Conservation (phyloP, 345 rosid genomes). For the Sisymbrium irio region DNA sequence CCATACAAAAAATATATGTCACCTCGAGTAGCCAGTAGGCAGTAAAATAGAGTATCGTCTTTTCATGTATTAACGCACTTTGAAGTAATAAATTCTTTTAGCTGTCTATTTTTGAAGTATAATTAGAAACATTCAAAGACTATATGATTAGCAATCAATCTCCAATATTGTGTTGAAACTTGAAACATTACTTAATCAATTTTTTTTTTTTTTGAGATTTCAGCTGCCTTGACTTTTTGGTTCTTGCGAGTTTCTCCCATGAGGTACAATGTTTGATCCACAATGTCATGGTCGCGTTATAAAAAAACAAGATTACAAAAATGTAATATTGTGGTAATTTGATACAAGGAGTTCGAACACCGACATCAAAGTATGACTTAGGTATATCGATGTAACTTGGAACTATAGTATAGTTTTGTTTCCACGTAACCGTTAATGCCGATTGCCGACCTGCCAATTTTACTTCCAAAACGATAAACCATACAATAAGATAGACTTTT, state of each 20-base stretch:
- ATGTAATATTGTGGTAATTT: background rate
- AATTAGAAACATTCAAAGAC: background rate
- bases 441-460: constrained; percentile 26
- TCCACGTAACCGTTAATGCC: constrained; percentile 21
- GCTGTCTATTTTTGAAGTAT: background rate
- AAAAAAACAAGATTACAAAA: background rate
- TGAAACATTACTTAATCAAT: too few species aligned
- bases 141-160: too few species aligned
- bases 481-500: background rate
- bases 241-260: background rate
- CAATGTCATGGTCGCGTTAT: background rate
- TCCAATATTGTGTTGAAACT: background rate
- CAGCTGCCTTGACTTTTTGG: background rate
- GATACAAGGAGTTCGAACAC: background rate
- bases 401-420: background rate
- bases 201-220: too few species aligned
- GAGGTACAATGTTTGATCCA: background rate
- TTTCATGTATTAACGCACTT: too few species aligned
- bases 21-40: too few species aligned
- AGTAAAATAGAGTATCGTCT: too few species aligned
- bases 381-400: background rate
- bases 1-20: too few species aligned
- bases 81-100: too few species aligned
- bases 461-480: constrained; percentile 1
- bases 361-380: constrained; percentile 6